Base-by-base conservation (phyloP, 2,329 filamentous ascomycete genomes). In the Seiridium unicorne region DNA sequence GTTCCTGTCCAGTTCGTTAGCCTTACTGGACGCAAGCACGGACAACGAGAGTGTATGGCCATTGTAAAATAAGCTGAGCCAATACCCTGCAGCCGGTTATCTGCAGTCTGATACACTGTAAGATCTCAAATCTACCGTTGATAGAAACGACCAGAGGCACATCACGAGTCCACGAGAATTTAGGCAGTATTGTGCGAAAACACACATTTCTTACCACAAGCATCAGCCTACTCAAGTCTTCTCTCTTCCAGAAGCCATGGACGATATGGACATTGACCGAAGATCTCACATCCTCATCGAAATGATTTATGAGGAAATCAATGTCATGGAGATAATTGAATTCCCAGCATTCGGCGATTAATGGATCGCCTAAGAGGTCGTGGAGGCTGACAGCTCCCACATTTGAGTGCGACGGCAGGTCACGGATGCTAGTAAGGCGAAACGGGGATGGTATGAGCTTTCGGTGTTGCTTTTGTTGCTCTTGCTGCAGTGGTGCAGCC, bases 281-380 rank as follows among this genome's bases (percentile, higher is more conserved):
- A 32, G 77, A 68, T 7, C 77, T 77, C 2, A 78, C 79, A 59
- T 84, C 83, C 5, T 73, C 65, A 62, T 87, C 82, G 57, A 88
- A 81, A 4, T 83, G 79, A 32, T 72, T 67, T 76, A 86, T 78
- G 31, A 87, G 67, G 61, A 86, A 88, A 47, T 77, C 73, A 10
- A 88, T 72, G 64, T 90, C 83, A 63, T 89, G 84, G 1, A 90
- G 69, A 58, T 78, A 90, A 68, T 91, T 90, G 72, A 91, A 91
- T 58, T 88, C 81, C 88, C 88, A 91, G 63, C 84, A 86, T 68
- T 90, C 85, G 44, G 83, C 82, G 58, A 95, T 91, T 63, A 92
- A 78, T 0, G 90, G 89, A 70, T 93, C 87, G 0, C 89, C 86
- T 1, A 96, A 79, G 5, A 96, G 80, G 60, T 92, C 89, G 4